A percentile compares a stretch with the other conserved stretches of the same genome.
Evolutionary conservation across 345 rosid genomes (phyloP).

Genomic region (Salix dunnii): DNA sequence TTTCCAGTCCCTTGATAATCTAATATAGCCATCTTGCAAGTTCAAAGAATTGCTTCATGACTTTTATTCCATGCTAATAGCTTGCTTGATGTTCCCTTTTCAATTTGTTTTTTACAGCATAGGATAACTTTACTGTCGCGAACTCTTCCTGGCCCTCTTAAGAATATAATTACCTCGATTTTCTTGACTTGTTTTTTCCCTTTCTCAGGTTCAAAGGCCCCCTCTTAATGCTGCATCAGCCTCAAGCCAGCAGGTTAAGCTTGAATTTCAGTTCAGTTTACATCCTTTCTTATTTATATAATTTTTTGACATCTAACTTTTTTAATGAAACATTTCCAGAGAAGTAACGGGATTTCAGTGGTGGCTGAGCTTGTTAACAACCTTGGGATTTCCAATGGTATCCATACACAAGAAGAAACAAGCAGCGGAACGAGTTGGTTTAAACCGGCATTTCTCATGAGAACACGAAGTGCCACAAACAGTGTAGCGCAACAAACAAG

Average conservation of each 20-base stretch:
- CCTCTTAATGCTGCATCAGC: conserved; percentile 28
- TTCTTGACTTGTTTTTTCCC: not conserved
- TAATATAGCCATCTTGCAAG: not conserved
- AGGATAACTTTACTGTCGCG: not conserved
- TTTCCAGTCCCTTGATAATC: not conserved
- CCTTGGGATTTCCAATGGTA: conserved; percentile 24
- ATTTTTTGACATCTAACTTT: conserved; percentile 1
- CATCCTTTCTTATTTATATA: not conserved
- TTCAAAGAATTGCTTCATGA: not conserved
- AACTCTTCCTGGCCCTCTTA: not conserved
- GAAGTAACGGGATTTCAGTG: conserved; percentile 26
- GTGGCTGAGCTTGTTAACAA: conserved; percentile 28
- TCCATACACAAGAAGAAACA: conserved; percentile 17
- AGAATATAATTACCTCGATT: not conserved
- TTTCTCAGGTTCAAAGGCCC: conserved; percentile 31
- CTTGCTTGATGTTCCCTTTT: not conserved
- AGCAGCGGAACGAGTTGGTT: conserved; percentile 23
- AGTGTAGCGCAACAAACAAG: conserved; percentile 29
- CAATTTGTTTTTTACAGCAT: not conserved
- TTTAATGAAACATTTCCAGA: conserved; percentile 36
- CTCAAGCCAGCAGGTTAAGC: conserved; percentile 42
- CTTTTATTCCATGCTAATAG: not conserved
- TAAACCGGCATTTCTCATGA: conserved; percentile 22
- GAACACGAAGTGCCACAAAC: conserved; percentile 41
- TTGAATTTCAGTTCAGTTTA: not conserved